Conservation (phyloP, 2,329 filamentous ascomycete species). For the Keithomyces neogunnii region DNA sequence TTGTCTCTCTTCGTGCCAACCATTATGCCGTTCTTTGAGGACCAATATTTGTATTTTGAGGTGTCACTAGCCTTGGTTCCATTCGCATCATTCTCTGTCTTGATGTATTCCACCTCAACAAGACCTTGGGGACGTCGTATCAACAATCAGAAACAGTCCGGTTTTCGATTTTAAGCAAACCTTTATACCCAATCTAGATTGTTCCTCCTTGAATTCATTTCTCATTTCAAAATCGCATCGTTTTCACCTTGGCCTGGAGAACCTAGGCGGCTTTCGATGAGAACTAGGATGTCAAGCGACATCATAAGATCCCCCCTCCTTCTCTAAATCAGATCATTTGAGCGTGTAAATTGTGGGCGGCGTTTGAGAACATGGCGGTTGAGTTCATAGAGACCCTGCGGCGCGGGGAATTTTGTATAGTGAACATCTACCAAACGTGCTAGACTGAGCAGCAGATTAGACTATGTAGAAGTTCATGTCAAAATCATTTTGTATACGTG, state of each 20-base stretch:
- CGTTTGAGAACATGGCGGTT: too few relatives aligned
- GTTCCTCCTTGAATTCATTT: background rate
- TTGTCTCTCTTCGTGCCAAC: background rate
- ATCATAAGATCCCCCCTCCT: too few relatives aligned
- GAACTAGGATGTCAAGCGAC: too few relatives aligned
- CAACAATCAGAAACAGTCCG: background rate
- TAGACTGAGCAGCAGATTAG: too few relatives aligned
- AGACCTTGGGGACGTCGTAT: background rate
- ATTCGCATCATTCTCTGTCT: background rate
- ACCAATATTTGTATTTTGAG: background rate
- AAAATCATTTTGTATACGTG: too few relatives aligned
- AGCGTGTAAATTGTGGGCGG: too few relatives aligned
- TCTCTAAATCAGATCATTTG: too few relatives aligned
- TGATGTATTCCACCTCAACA: background rate
- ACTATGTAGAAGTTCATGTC: too few relatives aligned
- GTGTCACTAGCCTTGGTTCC: background rate
- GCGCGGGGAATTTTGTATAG: too few relatives aligned
- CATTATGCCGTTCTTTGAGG: background rate
- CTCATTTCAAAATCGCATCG: background rate
- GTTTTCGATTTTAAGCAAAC: background rate
- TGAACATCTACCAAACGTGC: too few relatives aligned
- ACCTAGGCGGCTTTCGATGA: too few relatives aligned
- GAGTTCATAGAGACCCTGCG: too few relatives aligned
- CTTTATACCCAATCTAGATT: conserved; percentile 1
- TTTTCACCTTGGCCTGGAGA: background rate